Percentiles rank a stretch among this genome's conserved stretches.
These are phyloP conservation scores for Rosellinia necatrix DNA, from an alignment of 2,329 filamentous ascomycete genomes.

Conservation along the genomic window DNA sequence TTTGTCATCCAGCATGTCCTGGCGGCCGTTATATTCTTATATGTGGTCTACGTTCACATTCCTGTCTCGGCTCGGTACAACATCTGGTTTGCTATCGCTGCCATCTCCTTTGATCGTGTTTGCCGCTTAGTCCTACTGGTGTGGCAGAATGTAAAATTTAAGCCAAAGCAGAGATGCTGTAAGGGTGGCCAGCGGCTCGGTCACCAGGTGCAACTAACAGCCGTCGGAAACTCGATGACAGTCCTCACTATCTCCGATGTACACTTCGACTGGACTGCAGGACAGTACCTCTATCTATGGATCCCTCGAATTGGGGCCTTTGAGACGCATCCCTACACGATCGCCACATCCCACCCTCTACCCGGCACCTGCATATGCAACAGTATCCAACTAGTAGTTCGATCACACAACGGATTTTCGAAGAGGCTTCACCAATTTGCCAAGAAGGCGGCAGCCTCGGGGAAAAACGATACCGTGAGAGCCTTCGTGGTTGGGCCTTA, in stretches of 20 bases:
- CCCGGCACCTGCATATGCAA: conserved; percentile 60
- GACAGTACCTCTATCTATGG: conserved; percentile 67
- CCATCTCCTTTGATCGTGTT: conserved; percentile 66
- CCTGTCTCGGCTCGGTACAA: conserved; percentile 63
- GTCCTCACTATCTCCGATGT: conserved; percentile 64
- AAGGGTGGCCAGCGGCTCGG: conserved; percentile 55
- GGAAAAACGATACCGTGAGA: conserved; percentile 43
- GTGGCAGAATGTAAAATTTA: conserved; percentile 57
- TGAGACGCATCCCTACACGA: conserved; percentile 66
- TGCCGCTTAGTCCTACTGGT: conserved; percentile 54
- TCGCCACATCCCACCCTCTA: conserved; percentile 59
- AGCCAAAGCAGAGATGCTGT: conserved; percentile 48
- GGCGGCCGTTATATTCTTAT: conserved; percentile 65
- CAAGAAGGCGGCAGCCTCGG: conserved; percentile 40
- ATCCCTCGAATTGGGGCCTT: conserved; percentile 57
- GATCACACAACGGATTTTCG: conserved; percentile 62
- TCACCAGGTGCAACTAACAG: conserved; percentile 54
- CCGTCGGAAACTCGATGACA: conserved; percentile 57
- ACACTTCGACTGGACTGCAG: conserved; percentile 62
- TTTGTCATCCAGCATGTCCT: conserved; percentile 72
- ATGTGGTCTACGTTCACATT: conserved; percentile 66
- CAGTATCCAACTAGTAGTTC: conserved; percentile 62
- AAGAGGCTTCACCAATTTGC: conserved; percentile 56
- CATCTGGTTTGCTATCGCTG: conserved; percentile 68
- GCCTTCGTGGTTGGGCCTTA: conserved; percentile 62